Conservation (phyloP, 768 basidiomycete species). For the Phylloporus arenicola region DNA sequence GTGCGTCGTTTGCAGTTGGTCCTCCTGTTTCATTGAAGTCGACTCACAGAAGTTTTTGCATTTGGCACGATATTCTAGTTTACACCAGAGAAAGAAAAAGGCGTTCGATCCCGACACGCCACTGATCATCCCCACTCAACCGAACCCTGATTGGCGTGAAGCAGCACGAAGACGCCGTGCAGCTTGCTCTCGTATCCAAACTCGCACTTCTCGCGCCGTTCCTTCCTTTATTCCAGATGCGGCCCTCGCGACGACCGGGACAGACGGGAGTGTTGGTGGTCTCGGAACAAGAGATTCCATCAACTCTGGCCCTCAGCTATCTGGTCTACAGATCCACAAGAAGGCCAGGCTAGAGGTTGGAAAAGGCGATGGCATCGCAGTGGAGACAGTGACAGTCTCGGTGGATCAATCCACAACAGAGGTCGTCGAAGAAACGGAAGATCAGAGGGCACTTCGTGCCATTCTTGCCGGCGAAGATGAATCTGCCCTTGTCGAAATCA, state of each 20-base stretch:
- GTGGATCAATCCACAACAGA: constrained; percentile 15
- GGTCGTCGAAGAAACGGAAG: constrained; percentile 58
- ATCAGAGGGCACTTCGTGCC: constrained; percentile 75
- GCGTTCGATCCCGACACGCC: constrained; percentile 44
- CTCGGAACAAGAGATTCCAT: constrained; percentile 70
- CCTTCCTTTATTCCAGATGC: constrained; percentile 62
- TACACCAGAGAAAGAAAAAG: constrained; percentile 41
- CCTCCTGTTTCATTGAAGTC: constrained; percentile 39
- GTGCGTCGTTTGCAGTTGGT: constrained; percentile 51
- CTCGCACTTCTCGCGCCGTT: constrained; percentile 4
- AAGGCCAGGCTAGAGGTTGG: constrained; percentile 30
- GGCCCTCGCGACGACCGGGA: constrained; percentile 48
- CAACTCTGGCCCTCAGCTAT: constrained; percentile 67
- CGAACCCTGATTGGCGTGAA: constrained; percentile 90
- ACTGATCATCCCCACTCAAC: constrained; percentile 78
- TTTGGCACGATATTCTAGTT: constrained; percentile 27
- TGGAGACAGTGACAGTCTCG: background rate
- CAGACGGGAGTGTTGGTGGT: constrained; percentile 72
- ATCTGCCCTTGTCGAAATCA: constrained; percentile 51
- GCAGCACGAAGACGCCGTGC: constrained; percentile 56
- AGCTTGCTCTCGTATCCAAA: constrained; percentile 13
- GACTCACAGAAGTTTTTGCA: constrained; percentile 63
- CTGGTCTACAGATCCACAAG: constrained; percentile 57
- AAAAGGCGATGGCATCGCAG: constrained; percentile 17
- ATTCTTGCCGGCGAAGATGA: constrained; percentile 53